Percentiles rank a stretch among this genome's conserved stretches.
Conservation (phyloP, 257 asterid species). For the Leonotis leonurus region DNA sequence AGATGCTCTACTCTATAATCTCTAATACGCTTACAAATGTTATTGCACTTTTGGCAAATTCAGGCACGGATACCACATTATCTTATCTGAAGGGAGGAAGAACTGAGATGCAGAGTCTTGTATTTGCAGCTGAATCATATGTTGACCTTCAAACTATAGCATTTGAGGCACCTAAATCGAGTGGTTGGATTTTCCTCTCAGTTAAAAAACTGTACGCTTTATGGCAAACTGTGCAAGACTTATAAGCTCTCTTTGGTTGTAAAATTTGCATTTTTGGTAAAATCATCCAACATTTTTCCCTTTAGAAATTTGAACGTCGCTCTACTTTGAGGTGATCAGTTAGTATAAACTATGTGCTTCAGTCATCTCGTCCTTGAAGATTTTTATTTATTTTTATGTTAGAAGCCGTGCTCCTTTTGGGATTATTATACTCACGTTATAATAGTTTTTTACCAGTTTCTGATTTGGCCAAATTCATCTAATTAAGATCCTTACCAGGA, state of each 20-base stretch:
- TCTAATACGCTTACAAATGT: neutral
- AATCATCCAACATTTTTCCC: neutral
- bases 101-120: slow-evolving; percentile 41
- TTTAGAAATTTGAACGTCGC: neutral
- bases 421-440: too few relatives aligned
- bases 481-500: too few relatives aligned
- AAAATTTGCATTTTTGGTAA: slow-evolving; percentile 1
- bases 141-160: slow-evolving; percentile 8
- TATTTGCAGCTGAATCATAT: slow-evolving; percentile 6
- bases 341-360: neutral
- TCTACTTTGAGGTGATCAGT: neutral
- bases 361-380: too few relatives aligned
- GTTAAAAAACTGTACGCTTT: neutral
- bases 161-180: neutral
- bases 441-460: too few relatives aligned
- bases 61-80: slow-evolving; percentile 97
- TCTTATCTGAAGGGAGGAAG: slow-evolving; percentile 94
- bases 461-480: too few relatives aligned
- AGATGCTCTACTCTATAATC: slow-evolving; percentile 2
- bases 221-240: neutral
- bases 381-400: too few relatives aligned
- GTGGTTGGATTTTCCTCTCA: neutral
- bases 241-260: neutral
- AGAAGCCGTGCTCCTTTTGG: too few relatives aligned
- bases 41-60: slow-evolving; percentile 4